phyloP scores from a whole-genome alignment of 352 stramenopile species.

The Globisporangium iwayamae region DNA sequence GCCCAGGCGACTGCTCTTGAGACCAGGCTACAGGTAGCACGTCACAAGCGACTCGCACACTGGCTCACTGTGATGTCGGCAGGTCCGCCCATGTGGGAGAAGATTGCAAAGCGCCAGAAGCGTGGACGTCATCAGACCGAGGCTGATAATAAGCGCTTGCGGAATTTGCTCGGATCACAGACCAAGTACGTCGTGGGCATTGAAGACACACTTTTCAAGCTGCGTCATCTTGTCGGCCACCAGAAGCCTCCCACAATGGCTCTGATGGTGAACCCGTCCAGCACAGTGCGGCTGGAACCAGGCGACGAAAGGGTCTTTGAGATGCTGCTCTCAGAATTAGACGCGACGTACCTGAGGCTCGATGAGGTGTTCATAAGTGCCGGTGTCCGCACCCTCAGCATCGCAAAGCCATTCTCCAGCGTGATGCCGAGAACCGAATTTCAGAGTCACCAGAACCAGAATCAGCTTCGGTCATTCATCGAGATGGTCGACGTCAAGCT shows the following conservation, averaged over 20 bases:
- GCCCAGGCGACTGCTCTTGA: neutral
- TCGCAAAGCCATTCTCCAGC: neutral
- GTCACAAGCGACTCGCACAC: neutral
- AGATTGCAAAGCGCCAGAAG: constrained; percentile 3
- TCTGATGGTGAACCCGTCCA: neutral
- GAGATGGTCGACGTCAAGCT: constrained; percentile 2
- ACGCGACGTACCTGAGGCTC: neutral
- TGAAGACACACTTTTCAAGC: neutral
- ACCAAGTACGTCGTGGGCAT: neutral
- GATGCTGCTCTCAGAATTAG: neutral
- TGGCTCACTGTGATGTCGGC: neutral
- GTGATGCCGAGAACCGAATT: neutral
- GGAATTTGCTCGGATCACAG: neutral
- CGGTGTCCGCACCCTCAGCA: neutral
- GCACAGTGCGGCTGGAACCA: neutral
- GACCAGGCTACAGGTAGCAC: neutral
- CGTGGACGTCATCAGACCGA: neutral
- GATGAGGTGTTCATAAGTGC: neutral
- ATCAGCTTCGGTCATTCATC: neutral
- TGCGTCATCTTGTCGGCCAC: neutral
- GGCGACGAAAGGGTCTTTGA: neutral
- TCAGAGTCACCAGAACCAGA: neutral
- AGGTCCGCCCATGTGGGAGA: neutral
- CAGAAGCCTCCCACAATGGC: neutral
- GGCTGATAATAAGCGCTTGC: constrained; percentile 2